A percentile compares a stretch with the other conserved stretches of the same genome.
Conservation (phyloP, 2,329 filamentous ascomycete genomes). For the Elsinoe fawcettii region DNA sequence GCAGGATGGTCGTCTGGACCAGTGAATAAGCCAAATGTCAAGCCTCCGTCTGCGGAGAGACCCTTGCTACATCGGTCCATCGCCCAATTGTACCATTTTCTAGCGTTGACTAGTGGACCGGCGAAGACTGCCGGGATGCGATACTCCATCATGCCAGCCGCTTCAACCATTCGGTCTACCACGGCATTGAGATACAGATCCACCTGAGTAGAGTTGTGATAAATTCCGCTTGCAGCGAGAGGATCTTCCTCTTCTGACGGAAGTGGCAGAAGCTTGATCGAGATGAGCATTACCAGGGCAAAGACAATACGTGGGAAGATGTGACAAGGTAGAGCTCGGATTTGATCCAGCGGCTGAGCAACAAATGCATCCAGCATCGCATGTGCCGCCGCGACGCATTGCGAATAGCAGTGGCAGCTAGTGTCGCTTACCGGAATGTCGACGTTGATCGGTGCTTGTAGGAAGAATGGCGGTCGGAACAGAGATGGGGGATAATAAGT, state of each 20-base stretch:
- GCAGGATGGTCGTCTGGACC: constrained; percentile 8
- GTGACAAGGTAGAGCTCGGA: background rate
- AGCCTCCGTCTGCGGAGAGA: background rate
- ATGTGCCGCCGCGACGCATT: constrained; percentile 60
- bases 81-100: constrained; percentile 8
- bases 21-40: constrained; percentile 1
- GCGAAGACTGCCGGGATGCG: constrained; percentile 7
- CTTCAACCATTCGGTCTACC: background rate
- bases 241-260: background rate
- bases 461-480: constrained; percentile 40
- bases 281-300: background rate
- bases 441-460: constrained; percentile 37
- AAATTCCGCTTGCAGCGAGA: background rate
- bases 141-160: constrained; percentile 12
- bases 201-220: background rate
- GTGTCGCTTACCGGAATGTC: constrained; percentile 43
- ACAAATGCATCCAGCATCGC: constrained; percentile 59
- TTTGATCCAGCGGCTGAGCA: constrained; percentile 20
- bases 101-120: background rate
- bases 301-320: background rate
- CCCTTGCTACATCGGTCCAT: background rate
- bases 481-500: constrained; percentile 52
- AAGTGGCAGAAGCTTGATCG: background rate
- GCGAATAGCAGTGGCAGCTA: constrained; percentile 59
- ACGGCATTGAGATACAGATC: background rate